Percentiles rank a stretch among this genome's conserved stretches.
These are phyloP conservation scores for Clavispora vitiphila DNA, from an alignment of 805 yeast species.

Conservation along the genomic window DNA sequence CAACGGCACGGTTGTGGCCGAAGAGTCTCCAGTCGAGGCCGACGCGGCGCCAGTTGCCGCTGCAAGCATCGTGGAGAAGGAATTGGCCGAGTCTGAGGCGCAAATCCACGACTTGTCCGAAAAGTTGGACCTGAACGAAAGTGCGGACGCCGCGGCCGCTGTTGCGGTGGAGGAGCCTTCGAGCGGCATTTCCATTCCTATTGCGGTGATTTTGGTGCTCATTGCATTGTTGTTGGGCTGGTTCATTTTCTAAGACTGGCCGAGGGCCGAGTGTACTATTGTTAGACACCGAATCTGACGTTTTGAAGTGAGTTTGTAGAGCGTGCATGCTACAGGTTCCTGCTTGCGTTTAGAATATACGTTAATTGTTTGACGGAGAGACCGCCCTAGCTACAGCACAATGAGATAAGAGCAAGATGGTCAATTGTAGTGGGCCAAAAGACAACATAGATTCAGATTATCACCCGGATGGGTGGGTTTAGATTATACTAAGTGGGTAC, in stretches of 20 bases:
- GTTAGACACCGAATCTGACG: background rate
- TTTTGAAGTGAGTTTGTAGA: background rate
- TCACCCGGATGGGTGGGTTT: too few species aligned
- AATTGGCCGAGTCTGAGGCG: constrained; percentile 36
- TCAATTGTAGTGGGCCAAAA: too few species aligned
- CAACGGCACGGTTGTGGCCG: background rate
- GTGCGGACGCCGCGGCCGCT: constrained; percentile 13
- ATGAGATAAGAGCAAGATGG: too few species aligned
- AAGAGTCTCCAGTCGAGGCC: constrained; percentile 8
- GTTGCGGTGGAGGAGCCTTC: constrained; percentile 24
- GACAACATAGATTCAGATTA: too few species aligned
- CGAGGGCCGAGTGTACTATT: background rate
- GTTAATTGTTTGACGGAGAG: too few species aligned
- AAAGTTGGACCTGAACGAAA: constrained; percentile 40
- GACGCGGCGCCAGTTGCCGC: constrained; percentile 19
- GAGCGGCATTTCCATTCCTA: constrained; percentile 49
- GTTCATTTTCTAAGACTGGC: constrained; percentile 50
- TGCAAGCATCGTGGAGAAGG: constrained; percentile 20
- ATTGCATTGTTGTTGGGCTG: constrained; percentile 63
- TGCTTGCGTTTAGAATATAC: too few species aligned
- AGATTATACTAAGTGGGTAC: too few species aligned
- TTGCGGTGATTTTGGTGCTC: constrained; percentile 44
- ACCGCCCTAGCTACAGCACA: too few species aligned
- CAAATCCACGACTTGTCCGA: constrained; percentile 40
- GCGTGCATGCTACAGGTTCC: too few species aligned